Conservation (phyloP, 2,329 filamentous ascomycete genomes). For the Colletotrichum lindemuthianum region DNA sequence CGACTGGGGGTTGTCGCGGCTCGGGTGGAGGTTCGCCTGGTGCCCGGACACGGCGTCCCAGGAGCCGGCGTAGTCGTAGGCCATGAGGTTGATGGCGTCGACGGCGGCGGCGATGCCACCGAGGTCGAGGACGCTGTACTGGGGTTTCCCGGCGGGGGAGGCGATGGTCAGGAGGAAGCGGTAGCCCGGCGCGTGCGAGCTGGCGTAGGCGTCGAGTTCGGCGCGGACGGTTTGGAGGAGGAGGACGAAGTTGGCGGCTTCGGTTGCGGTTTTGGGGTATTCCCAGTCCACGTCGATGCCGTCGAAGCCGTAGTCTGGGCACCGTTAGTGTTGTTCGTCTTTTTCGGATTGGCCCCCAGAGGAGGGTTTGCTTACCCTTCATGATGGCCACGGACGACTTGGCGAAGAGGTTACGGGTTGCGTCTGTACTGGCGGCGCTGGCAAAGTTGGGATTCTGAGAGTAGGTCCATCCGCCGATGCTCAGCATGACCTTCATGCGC, state of each 20-base stretch:
- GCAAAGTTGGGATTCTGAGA: constrained; percentile 74
- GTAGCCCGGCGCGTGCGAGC: constrained; percentile 54
- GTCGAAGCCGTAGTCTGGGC: constrained; percentile 71
- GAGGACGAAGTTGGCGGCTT: constrained; percentile 56
- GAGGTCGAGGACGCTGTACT: constrained; percentile 61
- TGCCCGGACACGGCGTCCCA: constrained; percentile 75
- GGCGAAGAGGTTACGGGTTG: constrained; percentile 74
- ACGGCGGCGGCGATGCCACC: constrained; percentile 49
- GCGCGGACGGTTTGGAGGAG: constrained; percentile 56
- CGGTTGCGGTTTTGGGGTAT: constrained; percentile 46
- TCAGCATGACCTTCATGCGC: constrained; percentile 80
- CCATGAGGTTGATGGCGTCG: constrained; percentile 73
- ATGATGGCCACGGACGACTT: constrained; percentile 74
- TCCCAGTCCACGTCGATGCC: constrained; percentile 57
- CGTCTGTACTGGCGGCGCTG: constrained; percentile 69
- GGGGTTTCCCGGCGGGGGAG: constrained; percentile 56
- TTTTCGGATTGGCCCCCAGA: background rate
- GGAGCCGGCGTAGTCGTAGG: constrained; percentile 77
- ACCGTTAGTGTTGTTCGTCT: background rate
- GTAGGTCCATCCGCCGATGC: constrained; percentile 89
- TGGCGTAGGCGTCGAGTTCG: constrained; percentile 60
- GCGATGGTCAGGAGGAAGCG: constrained; percentile 66
- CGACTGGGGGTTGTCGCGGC: constrained; percentile 58
- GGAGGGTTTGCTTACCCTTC: constrained; percentile 48
- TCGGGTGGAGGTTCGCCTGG: constrained; percentile 75